A percentile compares a stretch with the other conserved stretches of the same genome.
These are phyloP conservation scores for Pyricularia grisea DNA, from an alignment of 2,329 filamentous ascomycete genomes.

Conservation along the genomic window DNA sequence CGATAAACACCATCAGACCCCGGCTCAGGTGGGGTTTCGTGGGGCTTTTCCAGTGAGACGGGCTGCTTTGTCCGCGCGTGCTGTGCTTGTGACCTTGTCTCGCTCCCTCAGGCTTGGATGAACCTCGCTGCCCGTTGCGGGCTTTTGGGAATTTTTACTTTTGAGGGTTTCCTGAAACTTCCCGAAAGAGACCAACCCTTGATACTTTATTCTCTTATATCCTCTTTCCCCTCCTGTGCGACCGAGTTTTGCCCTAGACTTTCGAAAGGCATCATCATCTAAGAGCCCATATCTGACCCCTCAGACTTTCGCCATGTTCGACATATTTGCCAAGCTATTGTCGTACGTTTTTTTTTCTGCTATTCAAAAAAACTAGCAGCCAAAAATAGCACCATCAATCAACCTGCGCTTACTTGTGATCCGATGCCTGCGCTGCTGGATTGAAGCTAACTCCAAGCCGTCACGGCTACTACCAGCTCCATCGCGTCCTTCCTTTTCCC, in stretches of 20 bases:
- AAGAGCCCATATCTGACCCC: not conserved
- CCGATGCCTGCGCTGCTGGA: constrained; percentile 6
- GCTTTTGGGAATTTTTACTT: not conserved
- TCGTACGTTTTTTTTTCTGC: constrained; percentile 47
- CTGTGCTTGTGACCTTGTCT: not conserved
- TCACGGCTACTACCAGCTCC: constrained; percentile 44
- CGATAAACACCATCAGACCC: not conserved
- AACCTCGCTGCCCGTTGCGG: not conserved
- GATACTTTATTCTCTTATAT: not conserved
- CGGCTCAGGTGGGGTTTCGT: constrained; percentile 1
- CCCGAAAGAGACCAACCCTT: not conserved
- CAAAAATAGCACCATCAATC: constrained; percentile 10
- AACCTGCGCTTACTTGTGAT: constrained; percentile 10
- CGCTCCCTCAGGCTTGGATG: not conserved
- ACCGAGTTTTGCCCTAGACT: not conserved
- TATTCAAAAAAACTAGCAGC: not conserved
- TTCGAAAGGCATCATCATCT: not conserved
- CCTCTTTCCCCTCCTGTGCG: not conserved
- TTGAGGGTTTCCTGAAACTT: not conserved
- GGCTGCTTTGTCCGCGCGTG: not conserved
- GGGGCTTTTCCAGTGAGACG: not conserved
- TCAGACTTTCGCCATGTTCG: constrained; percentile 44
- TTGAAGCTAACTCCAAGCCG: constrained; percentile 3
- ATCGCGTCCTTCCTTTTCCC: constrained; percentile 87
- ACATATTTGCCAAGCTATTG: constrained; percentile 66